phyloP scores from a whole-genome alignment of 1,139 yeast species.

The Komagataea norvegica region DNA sequence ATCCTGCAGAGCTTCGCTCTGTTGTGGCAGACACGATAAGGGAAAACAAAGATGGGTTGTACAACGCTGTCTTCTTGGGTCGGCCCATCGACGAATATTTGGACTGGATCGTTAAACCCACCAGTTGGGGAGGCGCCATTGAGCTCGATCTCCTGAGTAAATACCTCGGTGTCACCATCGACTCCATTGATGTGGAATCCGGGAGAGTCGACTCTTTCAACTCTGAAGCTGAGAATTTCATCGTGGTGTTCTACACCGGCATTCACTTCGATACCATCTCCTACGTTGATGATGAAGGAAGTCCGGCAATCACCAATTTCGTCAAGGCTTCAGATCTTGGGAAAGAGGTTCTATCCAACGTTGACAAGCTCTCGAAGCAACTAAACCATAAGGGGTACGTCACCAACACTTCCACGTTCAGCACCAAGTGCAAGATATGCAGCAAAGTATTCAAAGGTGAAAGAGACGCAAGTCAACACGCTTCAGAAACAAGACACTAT shows the following conservation, averaged over 20 bases:
- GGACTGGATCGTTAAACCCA: conserved; percentile 56
- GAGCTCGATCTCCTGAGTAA: conserved; percentile 64
- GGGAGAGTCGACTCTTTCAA: conserved; percentile 56
- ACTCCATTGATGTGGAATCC: conserved; percentile 66
- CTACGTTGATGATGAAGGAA: conserved; percentile 26
- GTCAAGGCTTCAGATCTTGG: conserved; percentile 27
- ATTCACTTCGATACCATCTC: conserved; percentile 71
- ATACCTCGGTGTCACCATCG: conserved; percentile 48
- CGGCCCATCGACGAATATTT: conserved; percentile 46
- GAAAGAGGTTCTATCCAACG: conserved; percentile 33
- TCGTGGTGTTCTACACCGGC: conserved; percentile 62
- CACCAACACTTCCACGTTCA: conserved; percentile 62
- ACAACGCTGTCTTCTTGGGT: conserved; percentile 59
- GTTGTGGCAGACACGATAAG: conserved; percentile 44
- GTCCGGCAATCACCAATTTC: conserved; percentile 11
- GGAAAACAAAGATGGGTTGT: conserved; percentile 38
- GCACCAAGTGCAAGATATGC: conserved; percentile 57
- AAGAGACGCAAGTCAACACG: conserved; percentile 63
- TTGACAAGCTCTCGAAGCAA: conserved; percentile 39
- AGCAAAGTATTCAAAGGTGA: conserved; percentile 55
- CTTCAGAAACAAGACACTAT: conserved; percentile 56
- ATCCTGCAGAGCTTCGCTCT: conserved; percentile 41
- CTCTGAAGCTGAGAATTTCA: conserved; percentile 36
- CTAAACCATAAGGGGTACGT: conserved; percentile 54
- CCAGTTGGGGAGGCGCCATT: conserved; percentile 86